A percentile compares a stretch with the other conserved stretches of the same genome.
Evolutionary conservation across 129 eudicot species (phyloP).

Genomic region (Ambrosia artemisiifolia): DNA sequence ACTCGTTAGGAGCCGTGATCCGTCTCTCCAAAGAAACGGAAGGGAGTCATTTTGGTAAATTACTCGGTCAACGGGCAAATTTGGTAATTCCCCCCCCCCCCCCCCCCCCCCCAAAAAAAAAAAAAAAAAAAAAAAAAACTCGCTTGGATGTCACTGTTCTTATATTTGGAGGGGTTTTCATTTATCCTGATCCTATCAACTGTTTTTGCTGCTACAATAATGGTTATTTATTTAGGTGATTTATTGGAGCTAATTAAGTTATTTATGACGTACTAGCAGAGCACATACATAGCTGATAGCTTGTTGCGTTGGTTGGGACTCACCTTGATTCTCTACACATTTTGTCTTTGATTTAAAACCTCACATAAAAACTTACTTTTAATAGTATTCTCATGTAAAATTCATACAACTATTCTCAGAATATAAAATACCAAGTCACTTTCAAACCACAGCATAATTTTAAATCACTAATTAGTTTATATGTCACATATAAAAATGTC

Average conservation of each 20-base stretch:
- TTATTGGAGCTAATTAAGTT: background rate
- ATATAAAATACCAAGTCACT: background rate
- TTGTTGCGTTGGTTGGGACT: background rate
- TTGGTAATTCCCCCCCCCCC: too few relatives aligned
- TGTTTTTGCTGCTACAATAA: background rate
- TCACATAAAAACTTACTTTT: background rate
- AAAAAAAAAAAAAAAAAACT: too few relatives aligned
- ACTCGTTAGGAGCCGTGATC: too few relatives aligned
- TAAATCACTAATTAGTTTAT: background rate
- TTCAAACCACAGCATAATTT: background rate
- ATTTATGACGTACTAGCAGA: too few relatives aligned
- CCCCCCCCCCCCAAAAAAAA: too few relatives aligned
- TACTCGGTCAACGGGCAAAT: too few relatives aligned
- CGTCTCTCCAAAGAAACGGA: too few relatives aligned
- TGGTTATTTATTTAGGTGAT: background rate
- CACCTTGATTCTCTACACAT: background rate
- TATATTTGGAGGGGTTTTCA: too few relatives aligned
- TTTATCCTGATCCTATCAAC: too few relatives aligned
- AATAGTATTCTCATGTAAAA: background rate
- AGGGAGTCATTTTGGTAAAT: too few relatives aligned
- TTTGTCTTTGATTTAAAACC: background rate
- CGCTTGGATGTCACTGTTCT: too few relatives aligned
- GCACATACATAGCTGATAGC: background rate
- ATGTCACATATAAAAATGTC: background rate
- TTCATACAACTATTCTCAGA: background rate